Conservation (phyloP, 441 rosid species). For the Erodium moschatum region DNA sequence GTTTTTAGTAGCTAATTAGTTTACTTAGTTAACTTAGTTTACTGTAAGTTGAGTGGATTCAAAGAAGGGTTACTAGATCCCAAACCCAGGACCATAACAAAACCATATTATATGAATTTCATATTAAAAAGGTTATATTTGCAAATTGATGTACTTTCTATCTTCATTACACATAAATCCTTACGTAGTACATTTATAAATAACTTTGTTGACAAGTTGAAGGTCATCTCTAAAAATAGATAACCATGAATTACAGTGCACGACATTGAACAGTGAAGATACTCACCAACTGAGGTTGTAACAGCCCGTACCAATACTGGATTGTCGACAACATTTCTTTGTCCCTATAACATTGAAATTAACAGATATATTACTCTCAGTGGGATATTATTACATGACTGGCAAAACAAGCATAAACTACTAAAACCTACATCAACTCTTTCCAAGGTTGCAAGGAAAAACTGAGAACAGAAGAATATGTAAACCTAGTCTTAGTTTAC, state of each 20-base stretch:
- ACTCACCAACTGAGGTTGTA: slow-evolving; percentile 36
- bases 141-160: no score
- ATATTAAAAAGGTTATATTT: no score
- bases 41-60: no score
- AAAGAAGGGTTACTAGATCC: no score
- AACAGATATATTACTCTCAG: background rate
- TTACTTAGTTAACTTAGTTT: no score
- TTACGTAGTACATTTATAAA: no score
- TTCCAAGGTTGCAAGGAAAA: background rate
- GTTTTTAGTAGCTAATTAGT: no score
- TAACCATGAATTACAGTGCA: background rate
- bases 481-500: background rate
- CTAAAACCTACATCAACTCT: background rate
- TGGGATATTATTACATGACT: slow-evolving; percentile 7
- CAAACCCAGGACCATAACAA: no score
- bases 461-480: background rate
- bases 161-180: no score
- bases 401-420: background rate
- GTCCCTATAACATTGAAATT: slow-evolving; percentile 27
- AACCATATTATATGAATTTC: no score
- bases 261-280: background rate
- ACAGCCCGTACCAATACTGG: slow-evolving; percentile 30
- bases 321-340: slow-evolving; percentile 24
- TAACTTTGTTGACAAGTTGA: no score
- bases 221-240: background rate